Evolutionary conservation across 306 rosid species (phyloP), one percentile per base, ranked within the genome.

Genomic region (Potentilla sterilis): DNA sequence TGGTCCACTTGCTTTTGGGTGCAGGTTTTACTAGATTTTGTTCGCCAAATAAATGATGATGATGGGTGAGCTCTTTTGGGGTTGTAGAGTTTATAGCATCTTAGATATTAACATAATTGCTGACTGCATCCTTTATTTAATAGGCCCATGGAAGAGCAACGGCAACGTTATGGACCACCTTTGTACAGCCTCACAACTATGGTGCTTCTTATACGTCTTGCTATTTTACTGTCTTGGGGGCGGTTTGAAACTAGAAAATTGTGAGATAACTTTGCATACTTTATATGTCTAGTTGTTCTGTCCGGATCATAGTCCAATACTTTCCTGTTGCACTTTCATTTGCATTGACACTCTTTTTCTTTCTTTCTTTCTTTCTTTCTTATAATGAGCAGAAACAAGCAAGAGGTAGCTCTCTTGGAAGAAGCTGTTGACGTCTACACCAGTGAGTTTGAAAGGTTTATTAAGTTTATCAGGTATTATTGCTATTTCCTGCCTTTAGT

Each of bases 81-180:
- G 57, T 52, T 15, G 57, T 19, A 18, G 24, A 37, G 11, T 9
- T 80, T 41, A 21, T 41, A 49, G 42, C 64, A 9, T 70, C 35
- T 44, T 9, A 47, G 10, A 48, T 55, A 9, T 21, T 51, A 35
- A 46, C 48, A 68, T 59, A 40, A 67, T 24, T 2, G 41, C 69
- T 79, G 9, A 21, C 24, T 52, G 42, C 54, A 59, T 57, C 18
- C 75, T 66, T 69, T 73, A 64, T 85, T 79, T 2, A 66, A 74
- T 47, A 95, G 98, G 89, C 98, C 98, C 67, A 95, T 95, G 98
- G 98, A 95, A 83, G 97, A 95, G 82, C 98, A 95, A 79, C 85
- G 98, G 0, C 92, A 88, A 43, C 98, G 98, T 76, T 95, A 95
- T 84, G 98, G 98, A 79, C 97, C 96, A 13, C 93, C 96, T 12